Base-by-base conservation (phyloP, 2,329 filamentous ascomycete genomes). In the Trichoderma brevicompactum region DNA sequence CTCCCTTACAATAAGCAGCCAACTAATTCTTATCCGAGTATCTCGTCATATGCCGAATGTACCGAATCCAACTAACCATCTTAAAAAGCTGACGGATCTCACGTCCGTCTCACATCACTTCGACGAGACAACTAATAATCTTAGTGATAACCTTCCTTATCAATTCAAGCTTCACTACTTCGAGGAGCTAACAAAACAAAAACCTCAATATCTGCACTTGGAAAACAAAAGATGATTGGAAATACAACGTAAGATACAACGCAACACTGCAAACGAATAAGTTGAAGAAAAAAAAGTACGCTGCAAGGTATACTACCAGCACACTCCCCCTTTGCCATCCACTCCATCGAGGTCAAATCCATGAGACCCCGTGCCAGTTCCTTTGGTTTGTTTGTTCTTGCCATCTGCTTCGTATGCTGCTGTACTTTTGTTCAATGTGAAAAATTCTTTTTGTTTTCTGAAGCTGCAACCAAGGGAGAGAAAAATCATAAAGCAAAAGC, bases 221-320 rank as follows among this genome's bases (percentile, higher is more conserved):
- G 40, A 13, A 36, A 41, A n/a, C 40, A 10, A 54, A 54, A 28
- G 5, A 28, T 5, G 28, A 41, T 15, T 4, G 17, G 23, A 46
- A 38, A 36, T 5, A 23, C 28, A 44, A 54, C 32, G 40, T 46
- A 46, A 46, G n/a, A 23, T 50, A 60, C 58, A 63, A 62, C 61
- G 67, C 65, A 62, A 65, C 46, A 67, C 68, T 66, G 68, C 63
- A 67, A 66, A 48, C 62, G 67, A 55, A 65, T 53, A 58, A 64
- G 17, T 3, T 13, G 48, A 66, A 43, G 43, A 65, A 70, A 70
- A 68, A 67, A 70, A 64, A 67, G 68, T 19, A 49, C 52, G 41
- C 61, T 49, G 41, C 50, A 64, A 56, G 34, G 56, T 56, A 40
- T 49, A 56, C 40, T 63, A 28, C 59, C 49, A 32, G 59, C 59